phyloP scores from a whole-genome alignment of 768 basidiomycete species.

The Filobasidium floriforme region DNA sequence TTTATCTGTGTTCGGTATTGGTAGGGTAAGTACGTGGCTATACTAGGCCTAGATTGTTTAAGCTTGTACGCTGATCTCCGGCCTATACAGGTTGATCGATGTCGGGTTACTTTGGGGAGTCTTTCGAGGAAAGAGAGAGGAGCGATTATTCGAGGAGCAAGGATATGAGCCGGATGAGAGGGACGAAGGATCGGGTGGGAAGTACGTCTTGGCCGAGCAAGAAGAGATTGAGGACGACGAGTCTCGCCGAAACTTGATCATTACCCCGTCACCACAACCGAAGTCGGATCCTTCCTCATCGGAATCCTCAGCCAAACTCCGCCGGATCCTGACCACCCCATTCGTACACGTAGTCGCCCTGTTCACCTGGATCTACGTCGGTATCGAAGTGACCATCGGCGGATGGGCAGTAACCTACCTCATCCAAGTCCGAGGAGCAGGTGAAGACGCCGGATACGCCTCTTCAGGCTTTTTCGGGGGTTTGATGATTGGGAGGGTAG shows the following conservation, averaged over 20 bases:
- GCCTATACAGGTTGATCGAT: constrained; percentile 54
- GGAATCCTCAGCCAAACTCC: constrained; percentile 27
- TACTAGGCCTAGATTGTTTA: too few species aligned
- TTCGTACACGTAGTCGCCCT: constrained; percentile 40
- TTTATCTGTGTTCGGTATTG: constrained; percentile 64
- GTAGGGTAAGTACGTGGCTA: too few species aligned
- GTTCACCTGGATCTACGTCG: constrained; percentile 46
- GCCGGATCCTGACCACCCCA: constrained; percentile 34
- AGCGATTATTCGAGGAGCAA: constrained; percentile 50
- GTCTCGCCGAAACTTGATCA: too few species aligned
- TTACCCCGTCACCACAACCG: background rate
- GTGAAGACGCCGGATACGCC: constrained; percentile 39
- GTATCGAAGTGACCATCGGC: constrained; percentile 40
- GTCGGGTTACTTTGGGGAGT: constrained; percentile 52
- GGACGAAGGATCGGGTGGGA: background rate
- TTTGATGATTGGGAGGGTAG: constrained; percentile 53
- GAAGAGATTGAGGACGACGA: background rate
- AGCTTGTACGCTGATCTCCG: too few species aligned
- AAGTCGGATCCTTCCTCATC: background rate
- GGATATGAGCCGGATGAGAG: background rate
- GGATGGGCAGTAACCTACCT: constrained; percentile 29
- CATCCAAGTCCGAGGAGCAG: constrained; percentile 31
- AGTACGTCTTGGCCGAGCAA: background rate
- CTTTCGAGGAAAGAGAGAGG: constrained; percentile 64
- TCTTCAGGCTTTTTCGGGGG: constrained; percentile 45